phyloP scores from a whole-genome alignment of 83 land plant genomes.

The Diphasiastrum complanatum region DNA sequence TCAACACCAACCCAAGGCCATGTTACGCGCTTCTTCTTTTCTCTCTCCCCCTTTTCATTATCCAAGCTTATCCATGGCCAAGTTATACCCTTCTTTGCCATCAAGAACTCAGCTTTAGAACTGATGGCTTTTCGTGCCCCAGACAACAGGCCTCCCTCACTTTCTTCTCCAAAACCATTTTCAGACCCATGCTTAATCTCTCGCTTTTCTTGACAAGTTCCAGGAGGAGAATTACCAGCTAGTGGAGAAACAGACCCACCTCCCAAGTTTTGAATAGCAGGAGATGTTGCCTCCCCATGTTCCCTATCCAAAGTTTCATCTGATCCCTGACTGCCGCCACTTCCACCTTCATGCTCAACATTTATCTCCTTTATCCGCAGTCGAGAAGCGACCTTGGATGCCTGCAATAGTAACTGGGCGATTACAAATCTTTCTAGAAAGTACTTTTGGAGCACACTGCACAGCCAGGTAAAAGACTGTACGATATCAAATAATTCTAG shows the following conservation, averaged over 20 bases:
- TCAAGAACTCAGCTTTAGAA: constrained; percentile 28
- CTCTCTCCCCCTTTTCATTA: background rate
- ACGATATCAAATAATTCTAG: too few species aligned
- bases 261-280: background rate
- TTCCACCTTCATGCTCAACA: constrained; percentile 20
- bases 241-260: background rate
- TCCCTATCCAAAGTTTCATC: constrained; percentile 3
- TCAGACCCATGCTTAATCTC: constrained; percentile 29
- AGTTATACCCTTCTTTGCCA: constrained; percentile 14
- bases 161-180: constrained; percentile 11
- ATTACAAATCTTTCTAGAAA: background rate
- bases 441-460: background rate
- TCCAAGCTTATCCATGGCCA: constrained; percentile 18
- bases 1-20: constrained; percentile 26
- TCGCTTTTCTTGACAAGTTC: constrained; percentile 19
- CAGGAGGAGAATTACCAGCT: background rate
- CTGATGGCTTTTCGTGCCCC: constrained; percentile 10
- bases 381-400: constrained; percentile 23
- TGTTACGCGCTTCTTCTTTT: background rate
- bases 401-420: background rate
- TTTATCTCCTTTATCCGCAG: background rate
- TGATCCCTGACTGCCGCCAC: constrained; percentile 21
- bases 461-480: background rate
- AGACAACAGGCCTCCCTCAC: background rate
- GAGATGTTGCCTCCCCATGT: background rate